Evolutionary conservation across 805 yeast genomes (phyloP).

Genomic region (Schizosaccharomyces octosporus): DNA sequence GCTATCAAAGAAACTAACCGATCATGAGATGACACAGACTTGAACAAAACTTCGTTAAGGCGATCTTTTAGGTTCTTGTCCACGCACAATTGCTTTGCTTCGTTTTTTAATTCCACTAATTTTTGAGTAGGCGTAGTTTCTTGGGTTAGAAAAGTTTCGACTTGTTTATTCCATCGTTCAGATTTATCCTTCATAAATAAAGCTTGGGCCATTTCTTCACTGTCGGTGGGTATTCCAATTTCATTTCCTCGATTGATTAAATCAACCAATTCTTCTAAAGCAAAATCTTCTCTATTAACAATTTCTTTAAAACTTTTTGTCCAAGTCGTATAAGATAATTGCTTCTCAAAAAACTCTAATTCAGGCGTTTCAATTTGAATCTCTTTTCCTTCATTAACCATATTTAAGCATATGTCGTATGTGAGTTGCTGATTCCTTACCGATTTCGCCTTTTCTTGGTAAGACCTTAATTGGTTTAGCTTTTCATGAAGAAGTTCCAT

Average conservation of each 20-base stretch:
- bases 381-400: background rate
- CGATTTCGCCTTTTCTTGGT: conserved; percentile 14
- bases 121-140: background rate
- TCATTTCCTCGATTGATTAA: background rate
- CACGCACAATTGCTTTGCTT: background rate
- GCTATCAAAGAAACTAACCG: conserved; percentile 5
- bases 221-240: background rate
- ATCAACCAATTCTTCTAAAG: background rate
- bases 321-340: background rate
- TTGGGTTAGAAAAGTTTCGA: conserved; percentile 6
- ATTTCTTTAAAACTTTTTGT: background rate
- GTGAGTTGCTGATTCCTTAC: background rate
- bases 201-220: background rate
- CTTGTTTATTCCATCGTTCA: conserved; percentile 10
- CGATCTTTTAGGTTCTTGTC: conserved; percentile 5
- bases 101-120: background rate
- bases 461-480: conserved; percentile 26
- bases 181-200: background rate
- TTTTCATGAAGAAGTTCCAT: conserved; percentile 33
- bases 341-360: background rate
- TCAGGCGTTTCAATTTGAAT: background rate
- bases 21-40: conserved; percentile 5
- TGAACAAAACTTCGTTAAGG: conserved; percentile 5
- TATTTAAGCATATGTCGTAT: background rate
- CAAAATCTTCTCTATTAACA: background rate